A percentile compares a stretch with the other conserved stretches of the same genome.
phyloP scores from a whole-genome alignment of 2,329 filamentous ascomycete species.

The Metarhizium humberi region DNA sequence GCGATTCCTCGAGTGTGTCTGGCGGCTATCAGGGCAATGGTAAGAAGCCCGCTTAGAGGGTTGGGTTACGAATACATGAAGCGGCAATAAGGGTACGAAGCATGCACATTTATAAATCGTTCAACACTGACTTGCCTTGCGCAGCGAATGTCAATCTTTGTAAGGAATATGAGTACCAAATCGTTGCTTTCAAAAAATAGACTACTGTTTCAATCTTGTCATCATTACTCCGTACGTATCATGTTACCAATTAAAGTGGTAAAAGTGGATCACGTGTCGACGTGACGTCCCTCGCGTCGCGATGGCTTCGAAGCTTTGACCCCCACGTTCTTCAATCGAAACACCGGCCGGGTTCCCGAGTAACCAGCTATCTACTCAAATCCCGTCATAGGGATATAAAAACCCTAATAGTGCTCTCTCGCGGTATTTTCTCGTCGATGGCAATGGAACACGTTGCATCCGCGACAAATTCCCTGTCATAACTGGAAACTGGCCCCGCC shows the following conservation, averaged over 20 bases:
- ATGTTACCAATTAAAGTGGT: not conserved
- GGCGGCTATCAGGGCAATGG: constrained; percentile 19
- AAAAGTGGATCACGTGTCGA: constrained; percentile 2
- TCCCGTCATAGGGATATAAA: not conserved
- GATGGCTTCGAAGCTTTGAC: not conserved
- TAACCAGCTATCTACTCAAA: not conserved
- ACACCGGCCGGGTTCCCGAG: not conserved
- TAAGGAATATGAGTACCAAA: not conserved
- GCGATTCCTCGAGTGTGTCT: constrained; percentile 17
- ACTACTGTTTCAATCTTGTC: not conserved
- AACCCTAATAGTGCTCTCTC: not conserved
- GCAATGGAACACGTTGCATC: not conserved
- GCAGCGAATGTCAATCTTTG: not conserved
- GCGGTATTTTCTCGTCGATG: not conserved
- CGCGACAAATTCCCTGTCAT: not conserved
- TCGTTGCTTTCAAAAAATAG: not conserved
- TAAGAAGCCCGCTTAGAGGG: constrained; percentile 19
- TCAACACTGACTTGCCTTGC: not conserved
- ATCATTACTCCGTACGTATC: not conserved
- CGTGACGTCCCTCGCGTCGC: constrained; percentile 1
- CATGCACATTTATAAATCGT: not conserved
- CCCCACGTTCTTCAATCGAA: not conserved
- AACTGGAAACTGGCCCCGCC: not conserved
- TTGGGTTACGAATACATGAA: not conserved
- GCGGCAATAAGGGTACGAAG: not conserved